A percentile compares a stretch with the other conserved stretches of the same genome.
Conservation (phyloP, 352 stramenopile genomes). For the Peronospora farinosa region DNA sequence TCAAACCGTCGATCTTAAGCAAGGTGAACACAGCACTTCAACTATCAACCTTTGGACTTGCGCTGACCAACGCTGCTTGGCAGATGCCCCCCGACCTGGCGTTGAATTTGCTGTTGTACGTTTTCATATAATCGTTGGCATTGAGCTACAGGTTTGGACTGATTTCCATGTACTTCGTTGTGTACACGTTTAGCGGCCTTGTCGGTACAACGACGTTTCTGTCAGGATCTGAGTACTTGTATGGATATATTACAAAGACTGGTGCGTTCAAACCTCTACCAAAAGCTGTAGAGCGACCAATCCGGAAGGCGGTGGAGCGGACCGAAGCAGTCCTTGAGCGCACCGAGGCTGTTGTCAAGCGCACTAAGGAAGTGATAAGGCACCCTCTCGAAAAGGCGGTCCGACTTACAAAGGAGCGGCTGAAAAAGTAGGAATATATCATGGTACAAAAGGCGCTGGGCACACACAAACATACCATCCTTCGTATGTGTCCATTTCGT, state of each 20-base stretch:
- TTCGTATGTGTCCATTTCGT: conserved; percentile 32
- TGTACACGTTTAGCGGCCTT: conserved; percentile 34
- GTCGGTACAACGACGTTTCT: conserved; percentile 70
- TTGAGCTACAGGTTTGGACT: background rate
- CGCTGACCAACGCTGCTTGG: conserved; percentile 69
- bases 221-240: conserved; percentile 72
- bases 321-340: conserved; percentile 31
- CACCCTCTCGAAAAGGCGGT: conserved; percentile 18
- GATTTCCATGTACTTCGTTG: background rate
- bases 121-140: conserved; percentile 12
- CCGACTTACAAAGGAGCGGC: conserved; percentile 24
- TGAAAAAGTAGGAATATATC: conserved; percentile 21
- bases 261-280: conserved; percentile 56
- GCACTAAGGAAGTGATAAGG: conserved; percentile 25
- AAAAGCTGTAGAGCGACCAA: conserved; percentile 24
- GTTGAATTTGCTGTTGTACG: conserved; percentile 62
- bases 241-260: conserved; percentile 65
- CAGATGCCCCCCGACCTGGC: conserved; percentile 52
- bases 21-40: conserved; percentile 82
- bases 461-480: conserved; percentile 3
- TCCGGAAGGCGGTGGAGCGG: conserved; percentile 27
- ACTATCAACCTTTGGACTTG: conserved; percentile 62
- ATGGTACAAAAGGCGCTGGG: background rate
- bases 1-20: conserved; percentile 62
- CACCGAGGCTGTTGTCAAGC: conserved; percentile 30